Evolutionary conservation across 371 early-diverging fungal genomes (phyloP), one percentile per base, ranked within the genome.

Genomic region (Apophysomyces elegans): DNA sequence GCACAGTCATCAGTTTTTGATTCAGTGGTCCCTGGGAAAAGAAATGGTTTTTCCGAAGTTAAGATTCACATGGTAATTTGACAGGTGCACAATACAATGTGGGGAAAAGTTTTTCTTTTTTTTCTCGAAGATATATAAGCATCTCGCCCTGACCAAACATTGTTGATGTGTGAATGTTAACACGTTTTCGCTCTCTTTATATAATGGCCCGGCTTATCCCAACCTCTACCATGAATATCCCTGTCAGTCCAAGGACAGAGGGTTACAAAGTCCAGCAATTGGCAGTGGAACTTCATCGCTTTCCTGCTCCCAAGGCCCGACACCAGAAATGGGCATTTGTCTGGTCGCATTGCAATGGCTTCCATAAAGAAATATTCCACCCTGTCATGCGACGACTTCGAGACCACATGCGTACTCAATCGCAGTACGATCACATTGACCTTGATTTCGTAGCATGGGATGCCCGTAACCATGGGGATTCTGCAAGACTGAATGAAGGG

Each of bases 381-480:
- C 79, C 82, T 4, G 54, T 79, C 9, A 76, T 82, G 71, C 69
- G 59, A 12, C 62, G 68, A 11, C 62, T 76, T 5, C 37, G 62
- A 3, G 43, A 57, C 7, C 44, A 69, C 11, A 41, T 77, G 0
- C 68, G 76, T 32, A 56, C 44, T 35, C 59, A 68, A n/a, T 21
- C 63, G 21, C 65, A 63, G 11, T 79, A 75, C 8, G 59, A 75
- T 7, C 21, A 68, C 32, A 69, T 69, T 1, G 70, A 75, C 12
- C 59, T 82, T 37, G 64, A 68, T 7, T 65, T 77, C 44, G 62
- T 72, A 13, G 67, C 71, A 7, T 82, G 74, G 73, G 82, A 82
- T 61, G 73, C 75, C 7, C 79, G 82, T 62, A 77, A 68, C 43
- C 82, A 82, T 60, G 82, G 82, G 9, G 82, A 82, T 58, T 77